Evolutionary conservation across 768 basidiomycete genomes (phyloP).

Genomic region (Suillus plorans): DNA sequence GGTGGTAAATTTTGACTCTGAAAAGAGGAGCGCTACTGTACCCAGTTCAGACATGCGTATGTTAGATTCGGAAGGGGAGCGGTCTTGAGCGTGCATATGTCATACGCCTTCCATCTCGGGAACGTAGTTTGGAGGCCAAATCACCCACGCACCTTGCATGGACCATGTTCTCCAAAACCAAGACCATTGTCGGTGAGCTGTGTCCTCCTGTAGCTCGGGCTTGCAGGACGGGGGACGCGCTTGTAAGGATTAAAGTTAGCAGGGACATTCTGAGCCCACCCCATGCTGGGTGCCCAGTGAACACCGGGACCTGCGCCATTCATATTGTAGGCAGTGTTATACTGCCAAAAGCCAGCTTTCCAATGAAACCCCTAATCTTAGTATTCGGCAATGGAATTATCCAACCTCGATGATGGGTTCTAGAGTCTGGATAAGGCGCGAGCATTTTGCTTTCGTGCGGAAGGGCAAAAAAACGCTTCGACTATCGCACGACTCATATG

Average conservation of each 20-base stretch:
- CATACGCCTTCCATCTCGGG: constrained; percentile 67
- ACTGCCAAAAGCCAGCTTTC: constrained; percentile 54
- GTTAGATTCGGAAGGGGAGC: background rate
- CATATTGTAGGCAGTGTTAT: constrained; percentile 40
- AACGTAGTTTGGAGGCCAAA: background rate
- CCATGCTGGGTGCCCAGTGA: constrained; percentile 33
- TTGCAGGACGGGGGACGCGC: constrained; percentile 56
- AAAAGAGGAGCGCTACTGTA: constrained; percentile 70
- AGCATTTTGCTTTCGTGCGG: too few relatives aligned
- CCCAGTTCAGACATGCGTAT: constrained; percentile 8
- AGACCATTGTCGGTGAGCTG: constrained; percentile 61
- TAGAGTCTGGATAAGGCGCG: too few relatives aligned
- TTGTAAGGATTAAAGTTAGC: constrained; percentile 61
- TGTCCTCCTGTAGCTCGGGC: constrained; percentile 64
- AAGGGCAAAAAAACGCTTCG: too few relatives aligned
- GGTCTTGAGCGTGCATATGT: constrained; percentile 30
- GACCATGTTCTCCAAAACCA: constrained; percentile 64
- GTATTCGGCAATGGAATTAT: too few relatives aligned
- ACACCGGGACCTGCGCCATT: constrained; percentile 14
- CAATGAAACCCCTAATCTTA: constrained; percentile 26
- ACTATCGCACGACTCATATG: too few relatives aligned
- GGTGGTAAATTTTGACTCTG: constrained; percentile 80
- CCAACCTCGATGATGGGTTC: too few relatives aligned
- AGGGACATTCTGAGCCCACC: constrained; percentile 23
- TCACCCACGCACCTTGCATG: constrained; percentile 48